Conservation (phyloP, 176 grass and related monocot species). For the Aegilops longissima region DNA sequence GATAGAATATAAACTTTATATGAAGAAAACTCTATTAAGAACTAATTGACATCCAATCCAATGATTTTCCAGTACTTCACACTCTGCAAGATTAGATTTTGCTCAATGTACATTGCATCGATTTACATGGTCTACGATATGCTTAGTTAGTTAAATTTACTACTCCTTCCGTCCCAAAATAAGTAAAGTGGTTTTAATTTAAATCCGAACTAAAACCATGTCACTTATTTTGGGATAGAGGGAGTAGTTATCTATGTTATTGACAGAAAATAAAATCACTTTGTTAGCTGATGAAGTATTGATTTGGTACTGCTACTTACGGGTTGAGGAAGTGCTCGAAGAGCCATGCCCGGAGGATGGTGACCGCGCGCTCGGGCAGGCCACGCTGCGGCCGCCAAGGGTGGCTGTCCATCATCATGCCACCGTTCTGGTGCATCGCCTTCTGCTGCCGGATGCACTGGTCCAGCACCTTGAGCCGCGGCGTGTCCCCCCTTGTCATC, state of each 20-base stretch:
- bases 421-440: constrained; percentile 47
- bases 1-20: constrained; percentile 3
- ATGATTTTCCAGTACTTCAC: neutral
- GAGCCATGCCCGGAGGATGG: constrained; percentile 86
- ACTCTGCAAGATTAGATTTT: neutral
- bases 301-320: constrained; percentile 31
- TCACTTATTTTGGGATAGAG: no score
- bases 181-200: no score
- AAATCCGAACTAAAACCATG: no score
- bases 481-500: constrained; percentile 69
- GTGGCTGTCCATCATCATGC: constrained; percentile 62
- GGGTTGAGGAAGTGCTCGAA: constrained; percentile 96
- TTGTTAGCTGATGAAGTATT: neutral
- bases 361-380: constrained; percentile 77
- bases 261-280: neutral
- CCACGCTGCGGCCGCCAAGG: constrained; percentile 84
- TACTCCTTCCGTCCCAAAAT: no score
- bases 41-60: neutral
- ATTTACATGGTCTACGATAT: neutral
- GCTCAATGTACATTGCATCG: neutral
- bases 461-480: constrained; percentile 69
- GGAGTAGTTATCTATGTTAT: neutral
- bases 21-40: neutral
- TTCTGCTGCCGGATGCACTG: constrained; percentile 88
- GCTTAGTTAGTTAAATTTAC: neutral